phyloP scores from a whole-genome alignment of 2,329 filamentous ascomycete genomes.

The Seiridium cupressi region DNA sequence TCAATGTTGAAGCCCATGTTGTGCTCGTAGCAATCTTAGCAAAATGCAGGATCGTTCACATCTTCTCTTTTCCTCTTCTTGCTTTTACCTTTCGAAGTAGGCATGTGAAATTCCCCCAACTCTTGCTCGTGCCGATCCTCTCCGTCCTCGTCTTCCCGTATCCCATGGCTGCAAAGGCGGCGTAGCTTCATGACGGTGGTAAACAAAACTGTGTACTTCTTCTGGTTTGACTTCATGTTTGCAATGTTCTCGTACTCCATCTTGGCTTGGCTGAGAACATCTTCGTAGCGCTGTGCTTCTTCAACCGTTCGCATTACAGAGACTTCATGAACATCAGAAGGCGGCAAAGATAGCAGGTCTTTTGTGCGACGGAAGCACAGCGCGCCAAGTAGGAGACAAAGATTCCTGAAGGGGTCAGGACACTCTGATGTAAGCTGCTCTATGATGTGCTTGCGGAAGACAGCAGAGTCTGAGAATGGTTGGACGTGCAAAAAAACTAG shows the following conservation, averaged over 20 bases:
- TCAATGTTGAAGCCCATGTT: neutral
- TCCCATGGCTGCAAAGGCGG: neutral
- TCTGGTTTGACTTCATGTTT: neutral
- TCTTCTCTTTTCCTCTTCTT: neutral
- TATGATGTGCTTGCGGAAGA: slow-evolving; percentile 14
- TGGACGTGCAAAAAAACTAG: slow-evolving; percentile 26
- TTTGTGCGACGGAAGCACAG: slow-evolving; percentile 11
- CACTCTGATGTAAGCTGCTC: slow-evolving; percentile 6
- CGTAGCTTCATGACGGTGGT: neutral
- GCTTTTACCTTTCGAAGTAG: neutral
- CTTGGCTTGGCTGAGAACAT: slow-evolving; percentile 1
- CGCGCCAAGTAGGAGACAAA: neutral
- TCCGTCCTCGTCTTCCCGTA: neutral
- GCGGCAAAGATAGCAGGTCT: slow-evolving; percentile 6
- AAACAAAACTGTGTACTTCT: neutral
- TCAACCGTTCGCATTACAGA: neutral
- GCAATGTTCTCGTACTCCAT: neutral
- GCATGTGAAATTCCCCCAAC: neutral
- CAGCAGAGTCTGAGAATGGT: slow-evolving; percentile 12
- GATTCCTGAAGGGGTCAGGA: slow-evolving; percentile 1
- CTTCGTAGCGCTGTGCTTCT: neutral
- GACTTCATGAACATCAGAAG: neutral
- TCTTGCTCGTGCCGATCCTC: neutral
- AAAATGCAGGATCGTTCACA: neutral
- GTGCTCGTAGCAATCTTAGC: neutral